Base-by-base conservation (phyloP, 108 stramenopile species). In the Skeletonema menzelii region DNA sequence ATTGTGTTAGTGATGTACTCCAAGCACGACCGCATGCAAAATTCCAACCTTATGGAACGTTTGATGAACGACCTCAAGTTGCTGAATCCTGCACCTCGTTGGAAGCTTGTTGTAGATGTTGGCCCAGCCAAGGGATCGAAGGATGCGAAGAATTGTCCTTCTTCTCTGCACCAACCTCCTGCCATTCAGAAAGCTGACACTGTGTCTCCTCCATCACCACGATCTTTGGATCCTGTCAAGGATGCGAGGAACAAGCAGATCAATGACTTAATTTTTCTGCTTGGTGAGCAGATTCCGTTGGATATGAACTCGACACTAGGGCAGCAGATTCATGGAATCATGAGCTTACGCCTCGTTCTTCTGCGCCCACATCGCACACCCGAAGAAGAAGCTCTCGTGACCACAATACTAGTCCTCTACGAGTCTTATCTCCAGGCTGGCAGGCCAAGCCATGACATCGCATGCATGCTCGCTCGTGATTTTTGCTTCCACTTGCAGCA, bases 71-170 rank as follows among this genome's bases (percentile, higher is more conserved):
- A 93, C 61, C 77, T 95, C 32, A 86, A 87, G 12, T 78, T 91
- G 88, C 82, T 95, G 2, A 83, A 83, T 69, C 95, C 95, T 1
- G 75, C 85, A 30, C 95, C 95, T 2, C 88, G 88, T 46, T 95
- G 95, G 95, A 95, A 93, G 73, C 82, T 95, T 8, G 91, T 95
- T 37, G 90, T 95, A 28, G 93, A 94, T 59, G 53, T 90, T 60
- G 59, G 34, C 14, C 24, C n/a, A 15, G 22, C 19, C 66, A 66
- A 37, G 26, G 34, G 19, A 26, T 0, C 15, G 13, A 17, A 27
- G n/a, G 42, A 14, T 10, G 32, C 20, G 14, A 17, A 8, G 35
- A 22, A 35, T 10, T 17, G 40, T 53, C 59, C 37, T 37, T 40
- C 73, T 53, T 59, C 27, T 37, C 65, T 30, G 8, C 64, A 17